A percentile compares a stretch with the other conserved stretches of the same genome.
These are phyloP conservation scores for Candida montana DNA, from an alignment of 805 yeast species.

Conservation along the genomic window DNA sequence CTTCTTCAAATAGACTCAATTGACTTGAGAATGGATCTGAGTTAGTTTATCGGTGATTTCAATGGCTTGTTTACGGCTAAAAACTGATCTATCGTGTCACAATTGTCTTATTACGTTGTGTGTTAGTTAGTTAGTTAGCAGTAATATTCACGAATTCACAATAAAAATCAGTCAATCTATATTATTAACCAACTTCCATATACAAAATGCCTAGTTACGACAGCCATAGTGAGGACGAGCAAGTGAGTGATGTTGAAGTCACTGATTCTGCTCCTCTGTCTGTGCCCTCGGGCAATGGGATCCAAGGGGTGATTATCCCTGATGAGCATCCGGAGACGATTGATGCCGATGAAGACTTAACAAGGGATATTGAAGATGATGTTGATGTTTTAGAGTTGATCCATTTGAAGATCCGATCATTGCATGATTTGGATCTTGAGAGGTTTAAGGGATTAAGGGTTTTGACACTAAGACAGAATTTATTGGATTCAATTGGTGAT, in stretches of 20 bases:
- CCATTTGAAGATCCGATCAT: slow-evolving; percentile 60
- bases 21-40: too few relatives aligned
- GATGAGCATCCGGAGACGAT: slow-evolving; percentile 43
- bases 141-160: too few relatives aligned
- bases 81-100: too few relatives aligned
- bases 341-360: slow-evolving; percentile 64
- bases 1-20: too few relatives aligned
- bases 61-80: too few relatives aligned
- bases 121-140: too few relatives aligned
- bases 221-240: slow-evolving; percentile 22
- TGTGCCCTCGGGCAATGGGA: background rate
- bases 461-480: slow-evolving; percentile 78
- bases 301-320: slow-evolving; percentile 24
- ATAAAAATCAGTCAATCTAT: too few relatives aligned
- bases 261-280: slow-evolving; percentile 2
- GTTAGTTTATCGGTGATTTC: too few relatives aligned
- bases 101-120: too few relatives aligned
- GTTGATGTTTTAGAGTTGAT: slow-evolving; percentile 57
- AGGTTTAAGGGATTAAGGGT: slow-evolving; percentile 54
- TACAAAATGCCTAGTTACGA: too few relatives aligned
- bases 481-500: slow-evolving; percentile 67
- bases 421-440: slow-evolving; percentile 54
- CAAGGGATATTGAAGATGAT: slow-evolving; percentile 49
- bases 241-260: slow-evolving; percentile 16
- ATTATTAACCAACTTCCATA: too few relatives aligned